A percentile compares a stretch with the other conserved stretches of the same genome.
These are phyloP conservation scores for Eucalyptus erythrocorys DNA, from an alignment of 345 rosid genomes.

Conservation along the genomic window DNA sequence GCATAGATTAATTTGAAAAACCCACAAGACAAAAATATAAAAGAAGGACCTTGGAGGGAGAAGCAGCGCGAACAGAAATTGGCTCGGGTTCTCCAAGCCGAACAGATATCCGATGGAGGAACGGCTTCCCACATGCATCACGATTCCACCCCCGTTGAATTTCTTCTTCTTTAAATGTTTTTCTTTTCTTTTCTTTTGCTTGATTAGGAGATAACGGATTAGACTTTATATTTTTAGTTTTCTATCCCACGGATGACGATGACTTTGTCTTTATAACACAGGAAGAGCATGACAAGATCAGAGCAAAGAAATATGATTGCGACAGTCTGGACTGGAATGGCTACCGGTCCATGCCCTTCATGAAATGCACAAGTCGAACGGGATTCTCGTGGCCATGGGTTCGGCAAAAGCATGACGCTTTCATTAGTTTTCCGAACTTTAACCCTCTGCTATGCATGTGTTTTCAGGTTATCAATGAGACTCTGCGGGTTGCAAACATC, in stretches of 20 bases:
- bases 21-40: background rate
- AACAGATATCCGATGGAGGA: constrained; percentile 68
- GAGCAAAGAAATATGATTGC: background rate
- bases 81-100: constrained; percentile 64
- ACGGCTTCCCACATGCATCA: background rate
- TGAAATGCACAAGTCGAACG: too few relatives aligned
- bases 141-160: background rate
- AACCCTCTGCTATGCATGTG: too few relatives aligned
- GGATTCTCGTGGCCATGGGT: too few relatives aligned
- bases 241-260: background rate
- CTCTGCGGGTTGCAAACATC: too few relatives aligned
- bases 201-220: background rate
- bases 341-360: too few relatives aligned
- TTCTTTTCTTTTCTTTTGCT: background rate
- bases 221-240: background rate
- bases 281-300: background rate
- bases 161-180: background rate
- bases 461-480: too few relatives aligned
- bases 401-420: too few relatives aligned
- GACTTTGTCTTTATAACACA: background rate
- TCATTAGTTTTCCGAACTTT: background rate
- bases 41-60: constrained; percentile 50
- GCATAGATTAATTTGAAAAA: background rate
- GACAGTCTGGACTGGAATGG: too few relatives aligned
- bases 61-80: constrained; percentile 56